Evolutionary conservation across 2,329 filamentous ascomycete genomes (phyloP).

Genomic region (Talaromyces funiculosus): DNA sequence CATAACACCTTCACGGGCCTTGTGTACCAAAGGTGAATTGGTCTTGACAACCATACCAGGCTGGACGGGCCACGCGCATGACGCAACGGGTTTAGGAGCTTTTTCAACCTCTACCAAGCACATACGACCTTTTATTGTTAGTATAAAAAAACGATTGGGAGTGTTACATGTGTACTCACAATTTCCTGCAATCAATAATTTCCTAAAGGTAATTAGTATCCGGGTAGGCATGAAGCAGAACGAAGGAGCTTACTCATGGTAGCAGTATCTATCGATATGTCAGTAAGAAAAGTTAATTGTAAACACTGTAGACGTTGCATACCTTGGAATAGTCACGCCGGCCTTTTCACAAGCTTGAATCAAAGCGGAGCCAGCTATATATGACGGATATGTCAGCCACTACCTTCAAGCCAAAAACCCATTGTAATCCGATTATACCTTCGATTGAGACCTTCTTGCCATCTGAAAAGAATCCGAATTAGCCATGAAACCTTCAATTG

Average conservation of each 20-base stretch:
- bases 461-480: slow-evolving; percentile 52
- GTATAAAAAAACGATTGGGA: slow-evolving; percentile 7
- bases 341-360: slow-evolving; percentile 99
- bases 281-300: slow-evolving; percentile 1
- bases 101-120: slow-evolving; percentile 97
- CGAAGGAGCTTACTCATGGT: slow-evolving; percentile 74
- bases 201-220: slow-evolving; percentile 47
- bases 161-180: slow-evolving; percentile 50
- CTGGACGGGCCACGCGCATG: slow-evolving; percentile 97
- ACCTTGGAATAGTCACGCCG: slow-evolving; percentile 81
- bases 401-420: neutral
- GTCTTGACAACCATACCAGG: slow-evolving; percentile 99
- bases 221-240: slow-evolving; percentile 9
- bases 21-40: slow-evolving; percentile 91
- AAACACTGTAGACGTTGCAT: slow-evolving; percentile 24
- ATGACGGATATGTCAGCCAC: slow-evolving; percentile 35
- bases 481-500: neutral
- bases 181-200: slow-evolving; percentile 98
- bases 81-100: slow-evolving; percentile 94
- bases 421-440: slow-evolving; percentile 52
- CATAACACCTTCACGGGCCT: slow-evolving; percentile 98
- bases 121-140: slow-evolving; percentile 63
- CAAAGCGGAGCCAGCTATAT: slow-evolving; percentile 75
- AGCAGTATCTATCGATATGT: slow-evolving; percentile 70
- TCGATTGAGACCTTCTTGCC: slow-evolving; percentile 98